Evolutionary conservation across 169 alveolate genomes (phyloP).

Genomic region (Plasmodium relictum): DNA sequence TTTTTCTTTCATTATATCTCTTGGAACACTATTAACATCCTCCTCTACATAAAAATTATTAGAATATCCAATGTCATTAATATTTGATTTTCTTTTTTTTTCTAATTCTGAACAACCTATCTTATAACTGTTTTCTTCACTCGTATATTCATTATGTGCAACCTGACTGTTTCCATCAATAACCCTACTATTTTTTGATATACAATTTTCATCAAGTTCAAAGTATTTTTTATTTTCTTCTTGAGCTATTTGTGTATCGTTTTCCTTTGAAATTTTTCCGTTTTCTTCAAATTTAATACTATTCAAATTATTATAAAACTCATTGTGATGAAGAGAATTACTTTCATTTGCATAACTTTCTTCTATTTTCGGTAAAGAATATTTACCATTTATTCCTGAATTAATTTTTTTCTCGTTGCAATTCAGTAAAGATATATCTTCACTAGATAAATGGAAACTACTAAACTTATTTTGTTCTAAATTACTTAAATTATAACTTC

Average conservation of each 20-base stretch:
- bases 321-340: conserved; percentile 9
- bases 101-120: conserved; percentile 18
- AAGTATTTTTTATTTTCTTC: background rate
- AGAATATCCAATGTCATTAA: conserved; percentile 4
- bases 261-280: background rate
- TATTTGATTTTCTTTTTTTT: conserved; percentile 2
- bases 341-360: background rate
- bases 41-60: background rate
- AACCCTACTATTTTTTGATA: background rate
- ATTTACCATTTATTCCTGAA: too few species aligned
- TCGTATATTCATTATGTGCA: conserved; percentile 6
- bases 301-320: conserved; percentile 5
- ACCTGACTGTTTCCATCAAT: background rate
- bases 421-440: background rate
- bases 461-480: too few species aligned
- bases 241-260: background rate
- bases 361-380: background rate
- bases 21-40: background rate
- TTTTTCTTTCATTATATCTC: background rate
- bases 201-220: background rate
- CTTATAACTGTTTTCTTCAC: conserved; percentile 3
- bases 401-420: background rate
- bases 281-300: background rate
- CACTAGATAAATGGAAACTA: background rate
- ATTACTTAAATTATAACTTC: too few species aligned